Base-by-base conservation (phyloP, 2,329 filamentous ascomycete genomes). In the Neoascochyta sp. region DNA sequence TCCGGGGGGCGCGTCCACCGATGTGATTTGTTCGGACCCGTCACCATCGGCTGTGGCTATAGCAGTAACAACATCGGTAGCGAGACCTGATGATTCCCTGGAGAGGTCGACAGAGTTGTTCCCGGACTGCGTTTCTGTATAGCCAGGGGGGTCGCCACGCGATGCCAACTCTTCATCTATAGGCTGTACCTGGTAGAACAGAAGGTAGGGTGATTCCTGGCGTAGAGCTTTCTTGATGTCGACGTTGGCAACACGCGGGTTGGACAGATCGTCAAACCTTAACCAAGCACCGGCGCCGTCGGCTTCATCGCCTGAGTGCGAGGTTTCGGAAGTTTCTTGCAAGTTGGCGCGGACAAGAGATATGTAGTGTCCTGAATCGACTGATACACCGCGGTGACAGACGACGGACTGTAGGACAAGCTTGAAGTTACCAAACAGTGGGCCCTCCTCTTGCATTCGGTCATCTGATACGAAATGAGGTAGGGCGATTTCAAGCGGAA, bases 141-240 rank as follows among this genome's bases (percentile, higher is more conserved):
- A 71, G 4, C 43, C 57, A 0, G 68, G 68, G 19, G 67, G 60
- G 27, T 60, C 54, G 11, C 59, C 54, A 37, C 58, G 43, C 8
- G 44, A 40, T 25, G 59, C 57, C n/a, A 66, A 63, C 41, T 83
- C 75, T 33, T 89, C 84, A 16, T 86, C 78, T 52, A 93, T 87
- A 0, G 90, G 89, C 16, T 93, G 76, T 22, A 96, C 86, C 60
- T 95, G 90, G 54, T 95, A 98, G 62, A 96, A 96, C 0, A 98
- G 70, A 5, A 96, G 74, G 58, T 96, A 96, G 0, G 92, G 90
- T 60, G 87, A 93, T 60, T 95, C 89, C n/a, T 83, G 75, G 45
- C 78, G 82, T 27, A 96, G 66, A 0, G 86, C 82, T 45, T 82
- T 67, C 39, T 85, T 81, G 41, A 95, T 83, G 50, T 93, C 78